Evolutionary conservation across 1,284 basidiomycete genomes (phyloP).

Genomic region (Leccinum insigne): DNA sequence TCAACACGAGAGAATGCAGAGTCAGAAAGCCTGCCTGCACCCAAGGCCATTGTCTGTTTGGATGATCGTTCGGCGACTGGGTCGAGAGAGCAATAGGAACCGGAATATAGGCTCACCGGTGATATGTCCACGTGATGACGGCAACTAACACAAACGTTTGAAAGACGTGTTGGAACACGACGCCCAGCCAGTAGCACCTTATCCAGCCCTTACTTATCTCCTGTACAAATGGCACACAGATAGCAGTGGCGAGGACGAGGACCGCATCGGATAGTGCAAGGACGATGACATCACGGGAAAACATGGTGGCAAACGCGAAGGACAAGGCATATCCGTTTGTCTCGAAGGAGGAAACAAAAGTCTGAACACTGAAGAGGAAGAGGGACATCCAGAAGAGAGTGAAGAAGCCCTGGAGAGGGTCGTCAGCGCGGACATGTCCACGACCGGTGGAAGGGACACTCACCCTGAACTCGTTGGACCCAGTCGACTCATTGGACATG

Average conservation of each 20-base stretch:
- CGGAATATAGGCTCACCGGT: conserved; percentile 47
- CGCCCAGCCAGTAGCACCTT: conserved; percentile 72
- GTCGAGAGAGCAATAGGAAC: background rate
- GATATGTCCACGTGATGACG: conserved; percentile 85
- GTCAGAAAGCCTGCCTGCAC: conserved; percentile 97
- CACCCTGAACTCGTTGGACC: conserved; percentile 84
- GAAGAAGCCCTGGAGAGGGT: conserved; percentile 75
- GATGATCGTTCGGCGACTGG: background rate
- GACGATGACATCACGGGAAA: conserved; percentile 84
- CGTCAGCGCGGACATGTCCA: conserved; percentile 6
- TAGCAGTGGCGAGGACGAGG: conserved; percentile 73
- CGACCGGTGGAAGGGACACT: conserved; percentile 26
- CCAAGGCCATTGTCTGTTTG: conserved; percentile 89
- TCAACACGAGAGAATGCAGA: conserved; percentile 87
- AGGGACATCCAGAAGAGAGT: conserved; percentile 90
- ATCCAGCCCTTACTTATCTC: conserved; percentile 79
- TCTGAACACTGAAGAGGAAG: conserved; percentile 77
- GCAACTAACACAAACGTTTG: conserved; percentile 71
- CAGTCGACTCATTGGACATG: conserved; percentile 70
- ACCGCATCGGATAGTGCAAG: conserved; percentile 85
- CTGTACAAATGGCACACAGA: conserved; percentile 85
- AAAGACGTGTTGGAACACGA: conserved; percentile 75
- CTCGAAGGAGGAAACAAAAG: conserved; percentile 78
- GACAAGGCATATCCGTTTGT: conserved; percentile 78
- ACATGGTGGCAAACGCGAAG: conserved; percentile 82